Base-by-base conservation (phyloP, 129 eudicot species). In the Tagetes erecta region DNA sequence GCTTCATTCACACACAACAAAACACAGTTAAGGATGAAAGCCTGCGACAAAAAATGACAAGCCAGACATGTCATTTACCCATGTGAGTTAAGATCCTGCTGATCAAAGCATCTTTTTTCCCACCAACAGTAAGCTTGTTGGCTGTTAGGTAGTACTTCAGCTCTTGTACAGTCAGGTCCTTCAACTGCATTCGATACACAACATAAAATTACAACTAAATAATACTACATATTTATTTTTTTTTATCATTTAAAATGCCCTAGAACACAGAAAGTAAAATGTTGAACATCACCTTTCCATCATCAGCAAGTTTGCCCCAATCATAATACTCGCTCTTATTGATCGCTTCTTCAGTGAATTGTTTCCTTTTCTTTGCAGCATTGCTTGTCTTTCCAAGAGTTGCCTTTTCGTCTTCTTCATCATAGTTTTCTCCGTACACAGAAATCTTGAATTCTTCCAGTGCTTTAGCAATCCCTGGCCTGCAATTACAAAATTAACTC, bases 301-400 rank as follows among this genome's bases (percentile, higher is more conserved):
- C 88, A 42, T 94, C 99, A 46, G 99, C 99, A 78, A 94, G 97
- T 67, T 86, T 88, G 8, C 80, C 41, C 99, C 99, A 94, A 69
- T 94, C 87, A 66, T 86, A 91, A 40, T 91, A 85, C 5, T 91
- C 78, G 38, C 76, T 47, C 79, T 85, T 91, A 74, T 80, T 80
- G 8, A 64, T 73, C 6, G 96, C 89, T 41, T 82, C 86, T 73
- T 90, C 97, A 44, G 92, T 46, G 46, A 74, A 67, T 20, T 87
- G 85, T 85, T 94, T 94, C 70, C 99, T 81, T 75, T 94, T 94
- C 60, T 64, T 81, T 20, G 27, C 27, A 20, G 27, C 27, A 8
- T 79, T 78, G 60, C 45, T 20, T 20, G 27, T 74, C 80, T 88
- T 87, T 8, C 56, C 89, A 66, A 77, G 46, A 34, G 38, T 70